Conservation (phyloP, 2,329 filamentous ascomycete genomes). For the Monilinia laxa region DNA sequence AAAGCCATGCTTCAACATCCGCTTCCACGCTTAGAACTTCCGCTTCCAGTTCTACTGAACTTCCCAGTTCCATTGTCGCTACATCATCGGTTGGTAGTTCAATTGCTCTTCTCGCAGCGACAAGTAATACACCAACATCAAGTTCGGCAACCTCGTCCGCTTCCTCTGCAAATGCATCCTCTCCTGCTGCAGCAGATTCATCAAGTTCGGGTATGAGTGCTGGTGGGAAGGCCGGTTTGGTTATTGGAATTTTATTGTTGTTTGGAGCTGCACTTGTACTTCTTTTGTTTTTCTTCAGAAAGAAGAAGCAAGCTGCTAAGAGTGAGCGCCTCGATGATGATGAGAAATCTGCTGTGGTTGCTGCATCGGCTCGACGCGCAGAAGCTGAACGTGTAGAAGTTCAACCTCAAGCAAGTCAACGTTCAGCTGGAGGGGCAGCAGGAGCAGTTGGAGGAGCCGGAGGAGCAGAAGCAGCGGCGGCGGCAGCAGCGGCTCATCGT, state of each 20-base stretch:
- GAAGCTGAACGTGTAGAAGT: constrained; percentile 35
- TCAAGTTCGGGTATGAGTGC: constrained; percentile 40
- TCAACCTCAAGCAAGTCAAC: constrained; percentile 14
- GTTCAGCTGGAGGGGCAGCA: constrained; percentile 30
- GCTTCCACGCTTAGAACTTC: constrained; percentile 18
- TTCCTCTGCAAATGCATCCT: constrained; percentile 22
- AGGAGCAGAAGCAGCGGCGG: constrained; percentile 32
- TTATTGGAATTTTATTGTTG: constrained; percentile 73
- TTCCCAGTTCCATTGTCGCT: constrained; percentile 28
- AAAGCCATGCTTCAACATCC: constrained; percentile 13
- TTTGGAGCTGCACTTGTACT: constrained; percentile 66
- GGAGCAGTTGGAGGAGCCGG: constrained; percentile 35
- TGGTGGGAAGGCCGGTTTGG: constrained; percentile 71
- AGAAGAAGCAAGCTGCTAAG: constrained; percentile 66
- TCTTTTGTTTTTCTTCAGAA: constrained; percentile 69
- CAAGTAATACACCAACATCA: constrained; percentile 7
- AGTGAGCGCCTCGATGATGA: constrained; percentile 56
- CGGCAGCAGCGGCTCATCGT: constrained; percentile 62
- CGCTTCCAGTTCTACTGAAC: constrained; percentile 14
- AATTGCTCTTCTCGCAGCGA: constrained; percentile 25
- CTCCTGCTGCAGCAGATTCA: constrained; percentile 24
- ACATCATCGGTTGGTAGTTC: constrained; percentile 27
- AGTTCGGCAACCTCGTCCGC: neutral
- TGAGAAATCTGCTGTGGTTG: constrained; percentile 53
- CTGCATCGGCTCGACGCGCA: constrained; percentile 27